Conservation (phyloP, 1,284 basidiomycete species). For the Cutaneotrichosporon sp. region DNA sequence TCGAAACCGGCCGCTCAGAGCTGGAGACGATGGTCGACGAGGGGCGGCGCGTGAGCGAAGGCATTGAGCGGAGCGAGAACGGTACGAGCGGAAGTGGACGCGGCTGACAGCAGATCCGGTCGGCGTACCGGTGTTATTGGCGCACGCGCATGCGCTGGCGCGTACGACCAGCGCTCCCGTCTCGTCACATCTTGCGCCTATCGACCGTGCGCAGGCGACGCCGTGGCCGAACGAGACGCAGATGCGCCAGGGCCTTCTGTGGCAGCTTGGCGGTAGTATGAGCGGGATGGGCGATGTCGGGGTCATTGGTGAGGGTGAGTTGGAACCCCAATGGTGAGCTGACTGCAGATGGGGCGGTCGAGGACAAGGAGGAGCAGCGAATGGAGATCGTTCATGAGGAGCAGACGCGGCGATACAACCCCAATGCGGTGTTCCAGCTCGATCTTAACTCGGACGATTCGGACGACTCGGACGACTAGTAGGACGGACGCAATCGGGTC, state of each 20-base stretch:
- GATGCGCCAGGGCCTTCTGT: slow-evolving; percentile 42
- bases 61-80: slow-evolving; percentile 28
- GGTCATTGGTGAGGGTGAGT: slow-evolving; percentile 32
- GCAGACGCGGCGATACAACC: slow-evolving; percentile 31
- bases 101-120: slow-evolving; percentile 27
- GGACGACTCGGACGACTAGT: slow-evolving; percentile 27
- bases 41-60: slow-evolving; percentile 21
- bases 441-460: slow-evolving; percentile 40
- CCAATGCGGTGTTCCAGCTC: slow-evolving; percentile 36
- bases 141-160: slow-evolving; percentile 36
- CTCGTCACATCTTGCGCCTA: slow-evolving; percentile 22
- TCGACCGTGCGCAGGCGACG: slow-evolving; percentile 28
- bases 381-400: slow-evolving; percentile 30
- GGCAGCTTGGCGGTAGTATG: slow-evolving; percentile 43
- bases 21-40: slow-evolving; percentile 31
- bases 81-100: slow-evolving; percentile 18
- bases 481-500: no score
- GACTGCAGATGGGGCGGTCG: slow-evolving; percentile 1
- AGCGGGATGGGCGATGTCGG: slow-evolving; percentile 35
- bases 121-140: slow-evolving; percentile 24
- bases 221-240: slow-evolving; percentile 42
- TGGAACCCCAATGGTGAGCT: not conserved
- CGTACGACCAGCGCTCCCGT: slow-evolving; percentile 37
- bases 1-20: slow-evolving; percentile 30
- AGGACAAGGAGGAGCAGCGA: slow-evolving; percentile 9